A percentile compares a stretch with the other conserved stretches of the same genome.
Evolutionary conservation across 2,329 filamentous ascomycete genomes (phyloP).

Genomic region (Scedosporium boydii): DNA sequence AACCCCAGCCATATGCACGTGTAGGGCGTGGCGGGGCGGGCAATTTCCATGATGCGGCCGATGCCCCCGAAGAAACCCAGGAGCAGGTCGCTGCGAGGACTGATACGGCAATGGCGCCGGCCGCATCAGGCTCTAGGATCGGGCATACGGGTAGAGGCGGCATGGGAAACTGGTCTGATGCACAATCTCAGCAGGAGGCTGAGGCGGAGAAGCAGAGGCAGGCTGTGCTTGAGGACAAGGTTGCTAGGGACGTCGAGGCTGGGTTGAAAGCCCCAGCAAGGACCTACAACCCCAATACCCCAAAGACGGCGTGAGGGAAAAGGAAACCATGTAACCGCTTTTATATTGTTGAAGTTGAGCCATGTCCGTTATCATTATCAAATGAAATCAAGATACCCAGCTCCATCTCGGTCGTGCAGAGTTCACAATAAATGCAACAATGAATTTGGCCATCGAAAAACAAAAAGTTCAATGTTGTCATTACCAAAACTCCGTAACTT

Average conservation of each 20-base stretch:
- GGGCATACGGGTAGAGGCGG: constrained; percentile 34
- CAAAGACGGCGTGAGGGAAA: not conserved
- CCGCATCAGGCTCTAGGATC: constrained; percentile 13
- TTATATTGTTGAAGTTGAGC: not conserved
- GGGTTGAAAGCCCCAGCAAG: constrained; percentile 28
- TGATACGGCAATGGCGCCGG: constrained; percentile 23
- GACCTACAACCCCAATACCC: constrained; percentile 18
- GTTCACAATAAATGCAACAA: not conserved
- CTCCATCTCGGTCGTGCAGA: not conserved
- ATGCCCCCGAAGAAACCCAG: constrained; percentile 18
- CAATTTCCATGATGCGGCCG: constrained; percentile 39
- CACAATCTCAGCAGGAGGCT: constrained; percentile 5
- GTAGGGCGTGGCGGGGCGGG: constrained; percentile 53
- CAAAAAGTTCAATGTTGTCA: not conserved
- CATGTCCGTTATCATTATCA: not conserved
- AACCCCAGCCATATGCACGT: constrained; percentile 26
- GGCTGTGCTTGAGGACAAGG: constrained; percentile 25
- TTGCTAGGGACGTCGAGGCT: constrained; percentile 30
- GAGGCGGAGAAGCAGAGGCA: constrained; percentile 16
- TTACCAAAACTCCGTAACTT: constrained; percentile 5
- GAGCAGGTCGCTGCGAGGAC: constrained; percentile 23
- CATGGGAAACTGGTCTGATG: constrained; percentile 37
- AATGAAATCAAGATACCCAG: not conserved
- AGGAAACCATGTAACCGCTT: not conserved
- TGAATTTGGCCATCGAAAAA: constrained; percentile 1